Evolutionary conservation across 306 rosid species (phyloP).

Genomic region (Quercus parvula): DNA sequence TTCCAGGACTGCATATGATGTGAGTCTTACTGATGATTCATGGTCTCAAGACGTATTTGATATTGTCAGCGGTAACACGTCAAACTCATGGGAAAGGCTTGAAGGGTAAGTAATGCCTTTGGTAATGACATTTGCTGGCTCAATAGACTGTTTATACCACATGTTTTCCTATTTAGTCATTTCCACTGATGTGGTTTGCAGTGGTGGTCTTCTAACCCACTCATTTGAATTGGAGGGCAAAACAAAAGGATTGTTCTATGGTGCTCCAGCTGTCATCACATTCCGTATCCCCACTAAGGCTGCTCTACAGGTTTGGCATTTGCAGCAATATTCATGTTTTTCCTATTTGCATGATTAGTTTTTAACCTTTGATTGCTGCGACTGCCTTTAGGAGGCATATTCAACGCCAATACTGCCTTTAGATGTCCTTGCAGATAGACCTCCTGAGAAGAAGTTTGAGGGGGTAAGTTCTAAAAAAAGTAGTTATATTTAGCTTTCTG

Average conservation of each 20-base stretch:
- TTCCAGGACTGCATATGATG: conserved; percentile 86
- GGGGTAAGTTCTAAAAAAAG: conserved; percentile 51
- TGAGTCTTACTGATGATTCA: conserved; percentile 70
- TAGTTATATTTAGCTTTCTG: conserved; percentile 14
- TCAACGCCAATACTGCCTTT: conserved; percentile 88
- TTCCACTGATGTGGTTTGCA: conserved; percentile 25
- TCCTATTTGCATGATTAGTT: not conserved
- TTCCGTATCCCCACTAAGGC: conserved; percentile 90
- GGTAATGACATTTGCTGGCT: conserved; percentile 8
- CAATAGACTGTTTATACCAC: conserved; percentile 3
- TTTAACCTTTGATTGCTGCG: conserved; percentile 14
- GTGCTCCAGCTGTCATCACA: conserved; percentile 79
- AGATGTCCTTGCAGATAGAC: conserved; percentile 87
- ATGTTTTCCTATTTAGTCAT: conserved; percentile 5
- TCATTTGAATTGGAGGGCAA: conserved; percentile 88
- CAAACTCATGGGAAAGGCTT: conserved; percentile 94
- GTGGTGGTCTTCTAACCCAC: conserved; percentile 77
- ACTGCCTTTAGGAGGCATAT: conserved; percentile 52
- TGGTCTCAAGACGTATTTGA: conserved; percentile 73
- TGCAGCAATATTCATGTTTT: conserved; percentile 1
- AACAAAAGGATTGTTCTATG: conserved; percentile 56
- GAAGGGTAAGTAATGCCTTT: conserved; percentile 68
- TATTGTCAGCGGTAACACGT: conserved; percentile 59
- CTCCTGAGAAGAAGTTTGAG: conserved; percentile 84
- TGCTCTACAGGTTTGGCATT: conserved; percentile 64